Percentiles rank a stretch among this genome's conserved stretches.
Evolutionary conservation across 2,329 filamentous ascomycete species (phyloP).

Genomic region (Cercospora citrullina): DNA sequence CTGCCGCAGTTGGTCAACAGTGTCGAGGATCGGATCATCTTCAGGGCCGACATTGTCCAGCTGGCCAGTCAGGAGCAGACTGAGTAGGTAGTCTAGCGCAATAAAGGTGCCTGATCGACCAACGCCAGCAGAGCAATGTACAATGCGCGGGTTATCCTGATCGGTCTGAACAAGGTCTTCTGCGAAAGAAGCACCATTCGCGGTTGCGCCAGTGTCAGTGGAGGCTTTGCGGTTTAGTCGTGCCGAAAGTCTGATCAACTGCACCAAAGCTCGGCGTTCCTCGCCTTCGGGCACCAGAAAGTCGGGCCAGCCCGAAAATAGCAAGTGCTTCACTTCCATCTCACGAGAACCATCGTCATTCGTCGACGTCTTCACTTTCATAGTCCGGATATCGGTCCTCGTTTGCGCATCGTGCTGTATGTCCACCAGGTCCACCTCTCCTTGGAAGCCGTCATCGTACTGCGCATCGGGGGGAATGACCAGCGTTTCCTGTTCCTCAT

Average conservation of each 20-base stretch:
- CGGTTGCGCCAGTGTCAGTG: conserved; percentile 16
- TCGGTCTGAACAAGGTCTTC: conserved; percentile 30
- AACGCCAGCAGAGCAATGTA: conserved; percentile 78
- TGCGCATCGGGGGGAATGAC: conserved; percentile 30
- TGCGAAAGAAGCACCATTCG: conserved; percentile 31
- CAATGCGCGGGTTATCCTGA: conserved; percentile 67
- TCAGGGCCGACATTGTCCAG: conserved; percentile 53
- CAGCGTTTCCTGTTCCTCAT: conserved; percentile 33
- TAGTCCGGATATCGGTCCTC: conserved; percentile 70
- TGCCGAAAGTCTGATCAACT: conserved; percentile 67
- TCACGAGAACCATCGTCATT: conserved; percentile 47
- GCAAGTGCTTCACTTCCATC: conserved; percentile 75
- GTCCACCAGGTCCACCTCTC: conserved; percentile 63
- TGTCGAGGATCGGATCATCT: conserved; percentile 71
- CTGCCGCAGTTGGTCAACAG: conserved; percentile 76
- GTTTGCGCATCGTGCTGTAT: conserved; percentile 57
- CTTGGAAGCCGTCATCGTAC: conserved; percentile 56
- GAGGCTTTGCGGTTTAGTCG: conserved; percentile 49
- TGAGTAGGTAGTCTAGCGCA: conserved; percentile 85
- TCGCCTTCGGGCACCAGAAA: conserved; percentile 75
- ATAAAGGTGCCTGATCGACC: conserved; percentile 95
- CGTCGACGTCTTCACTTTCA: conserved; percentile 53
- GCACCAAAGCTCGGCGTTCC: conserved; percentile 67
- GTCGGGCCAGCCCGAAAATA: conserved; percentile 88
- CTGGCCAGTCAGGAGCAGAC: conserved; percentile 74